Base-by-base conservation (phyloP, 1,284 basidiomycete genomes). In the Filobasidium uniguttulatum region DNA sequence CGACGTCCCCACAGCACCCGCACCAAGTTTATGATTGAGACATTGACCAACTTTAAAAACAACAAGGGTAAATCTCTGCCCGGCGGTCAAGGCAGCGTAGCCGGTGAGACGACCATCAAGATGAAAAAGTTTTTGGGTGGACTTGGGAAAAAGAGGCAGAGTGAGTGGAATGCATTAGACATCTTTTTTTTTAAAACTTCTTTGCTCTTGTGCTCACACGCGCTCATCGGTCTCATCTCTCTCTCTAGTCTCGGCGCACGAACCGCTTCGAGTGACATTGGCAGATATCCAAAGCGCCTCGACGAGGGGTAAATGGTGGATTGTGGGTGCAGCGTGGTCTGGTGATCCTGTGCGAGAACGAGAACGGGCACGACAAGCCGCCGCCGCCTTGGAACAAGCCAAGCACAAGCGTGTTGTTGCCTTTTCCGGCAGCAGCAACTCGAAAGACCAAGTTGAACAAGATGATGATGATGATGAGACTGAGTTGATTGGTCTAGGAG, bases 281-380 rank as follows among this genome's bases (percentile, higher is more conserved):
- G 73, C 77, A n/a, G 93, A 98, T 66, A 74, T 98, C 9, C 82
- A 80, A 52, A 78, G 81, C 1, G 84, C 89, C 0, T 81, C 86
- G 50, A 83, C 77, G 26, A 85, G 82, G 61, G 94, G 94, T 2
- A 94, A 93, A 70, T 98, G 94, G 94, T 98, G 94, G 94, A 75
- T 97, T 1, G 86, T 97, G 31, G 94, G 93, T 23, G 88, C 93
- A 0, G 93, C 87, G 1, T 99, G 93, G 93, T 77, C 78, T 25
- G 93, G 93, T 1, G 83, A 97, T 61, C 87, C 88, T 2, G 75
- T 96, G 1, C 74, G 82, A 22, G 84, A 89, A 52, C 76, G 49
- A 19, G 56, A 62, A 46, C 29, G 45, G 26, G 52, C 52, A 26
- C 48, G 73, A 45, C 74, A 77, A 56, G 71, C 66, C 12, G 60